Percentiles rank a stretch among this genome's conserved stretches.
These are phyloP conservation scores for Diaporthe caulivora DNA, from an alignment of 2,329 filamentous ascomycete genomes.

Conservation along the genomic window DNA sequence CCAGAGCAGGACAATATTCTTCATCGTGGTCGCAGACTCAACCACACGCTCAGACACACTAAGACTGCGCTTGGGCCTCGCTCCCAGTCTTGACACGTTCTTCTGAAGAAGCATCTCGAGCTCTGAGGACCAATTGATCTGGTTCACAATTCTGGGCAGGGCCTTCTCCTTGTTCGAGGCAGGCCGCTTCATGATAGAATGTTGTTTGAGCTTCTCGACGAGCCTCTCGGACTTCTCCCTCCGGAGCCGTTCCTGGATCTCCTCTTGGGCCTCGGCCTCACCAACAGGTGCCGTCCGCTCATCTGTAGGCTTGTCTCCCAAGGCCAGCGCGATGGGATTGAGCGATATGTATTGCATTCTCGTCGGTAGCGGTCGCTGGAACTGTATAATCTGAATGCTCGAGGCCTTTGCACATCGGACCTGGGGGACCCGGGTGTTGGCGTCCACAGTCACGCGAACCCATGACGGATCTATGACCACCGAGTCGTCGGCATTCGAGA, in stretches of 20 bases:
- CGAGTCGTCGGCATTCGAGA: slow-evolving; percentile 75
- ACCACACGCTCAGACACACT: slow-evolving; percentile 96
- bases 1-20: slow-evolving; percentile 78
- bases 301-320: slow-evolving; percentile 75
- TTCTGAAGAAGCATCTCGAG: slow-evolving; percentile 87
- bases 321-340: slow-evolving; percentile 86
- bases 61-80: slow-evolving; percentile 83
- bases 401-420: slow-evolving; percentile 79
- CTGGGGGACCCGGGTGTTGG: slow-evolving; percentile 69
- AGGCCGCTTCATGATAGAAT: slow-evolving; percentile 83
- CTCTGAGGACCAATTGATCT: slow-evolving; percentile 97
- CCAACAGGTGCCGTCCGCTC: slow-evolving; percentile 51
- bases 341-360: slow-evolving; percentile 98
- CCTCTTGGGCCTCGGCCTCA: slow-evolving; percentile 79
- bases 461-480: slow-evolving; percentile 75
- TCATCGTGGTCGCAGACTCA: slow-evolving; percentile 89
- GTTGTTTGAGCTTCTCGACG: slow-evolving; percentile 87
- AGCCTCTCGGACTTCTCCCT: slow-evolving; percentile 75
- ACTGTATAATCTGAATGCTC: slow-evolving; percentile 89
- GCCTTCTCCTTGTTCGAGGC: slow-evolving; percentile 87
- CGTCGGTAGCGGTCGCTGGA: slow-evolving; percentile 85
- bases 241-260: slow-evolving; percentile 69
- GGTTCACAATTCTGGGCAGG: slow-evolving; percentile 84
- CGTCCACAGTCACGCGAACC: slow-evolving; percentile 71
- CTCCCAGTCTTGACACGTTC: slow-evolving; percentile 87